Evolutionary conservation across 768 basidiomycete genomes (phyloP).

Genomic region (Pulveroboletus sp.): DNA sequence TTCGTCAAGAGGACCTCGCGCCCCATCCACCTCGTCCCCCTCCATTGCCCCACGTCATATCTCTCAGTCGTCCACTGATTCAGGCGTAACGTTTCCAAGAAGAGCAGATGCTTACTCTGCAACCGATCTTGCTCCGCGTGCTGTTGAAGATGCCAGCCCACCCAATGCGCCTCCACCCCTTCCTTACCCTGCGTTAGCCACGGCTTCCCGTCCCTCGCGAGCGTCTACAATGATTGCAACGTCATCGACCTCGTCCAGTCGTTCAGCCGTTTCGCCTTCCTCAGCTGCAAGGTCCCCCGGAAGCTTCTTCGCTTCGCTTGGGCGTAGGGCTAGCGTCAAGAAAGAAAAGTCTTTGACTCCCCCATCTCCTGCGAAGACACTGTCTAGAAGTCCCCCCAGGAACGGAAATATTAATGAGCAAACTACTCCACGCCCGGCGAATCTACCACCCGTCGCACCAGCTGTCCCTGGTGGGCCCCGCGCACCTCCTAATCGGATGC

Average conservation of each 20-base stretch:
- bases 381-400: constrained; percentile 37
- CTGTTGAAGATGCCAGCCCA: constrained; percentile 44
- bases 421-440: constrained; percentile 28
- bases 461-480: constrained; percentile 74
- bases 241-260: constrained; percentile 47
- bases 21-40: constrained; percentile 41
- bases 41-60: constrained; percentile 61
- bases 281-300: constrained; percentile 43
- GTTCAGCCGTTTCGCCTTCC: constrained; percentile 44
- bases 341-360: constrained; percentile 32
- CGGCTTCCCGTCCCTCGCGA: constrained; percentile 27
- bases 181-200: constrained; percentile 73
- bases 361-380: constrained; percentile 33
- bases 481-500: constrained; percentile 58
- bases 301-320: constrained; percentile 73
- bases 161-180: constrained; percentile 59
- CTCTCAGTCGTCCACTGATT: constrained; percentile 68
- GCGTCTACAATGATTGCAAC: constrained; percentile 33
- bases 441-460: constrained; percentile 38
- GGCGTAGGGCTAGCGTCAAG: constrained; percentile 62
- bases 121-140: constrained; percentile 63
- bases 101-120: constrained; percentile 77
- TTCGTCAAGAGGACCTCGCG: constrained; percentile 19
- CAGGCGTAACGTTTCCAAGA: constrained; percentile 76
- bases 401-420: constrained; percentile 24